phyloP scores from a whole-genome alignment of 2,329 filamentous ascomycete genomes.

The Neonectria punicea region DNA sequence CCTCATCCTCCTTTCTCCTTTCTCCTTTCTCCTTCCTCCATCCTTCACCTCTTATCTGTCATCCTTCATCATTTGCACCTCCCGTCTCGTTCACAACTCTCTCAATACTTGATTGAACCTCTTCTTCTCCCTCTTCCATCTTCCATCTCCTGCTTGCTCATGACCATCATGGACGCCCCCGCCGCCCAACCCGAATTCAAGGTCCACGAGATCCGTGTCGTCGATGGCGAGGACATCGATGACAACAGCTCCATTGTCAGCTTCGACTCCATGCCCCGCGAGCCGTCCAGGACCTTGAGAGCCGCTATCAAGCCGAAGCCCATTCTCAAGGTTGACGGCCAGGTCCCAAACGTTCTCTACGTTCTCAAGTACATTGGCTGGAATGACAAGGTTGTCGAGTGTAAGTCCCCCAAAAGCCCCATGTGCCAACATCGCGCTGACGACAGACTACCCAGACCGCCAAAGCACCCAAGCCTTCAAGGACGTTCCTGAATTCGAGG shows the following conservation, averaged over 20 bases:
- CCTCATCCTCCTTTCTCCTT: neutral
- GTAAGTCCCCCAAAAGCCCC: constrained; percentile 41
- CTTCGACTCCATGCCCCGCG: constrained; percentile 33
- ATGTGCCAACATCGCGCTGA: constrained; percentile 26
- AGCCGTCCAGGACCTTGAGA: neutral
- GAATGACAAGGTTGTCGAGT: constrained; percentile 48
- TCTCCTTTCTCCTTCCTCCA: neutral
- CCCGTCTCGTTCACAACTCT: neutral
- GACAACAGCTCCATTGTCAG: constrained; percentile 36
- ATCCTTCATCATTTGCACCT: neutral
- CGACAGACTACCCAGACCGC: constrained; percentile 41
- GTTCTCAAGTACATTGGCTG: constrained; percentile 53
- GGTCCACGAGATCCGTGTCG: constrained; percentile 22
- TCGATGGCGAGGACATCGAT: constrained; percentile 23
- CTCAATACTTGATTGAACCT: neutral
- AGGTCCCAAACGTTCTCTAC: constrained; percentile 55
- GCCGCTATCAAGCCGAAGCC: constrained; percentile 10
- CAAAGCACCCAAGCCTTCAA: constrained; percentile 53
- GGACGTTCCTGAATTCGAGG: constrained; percentile 44
- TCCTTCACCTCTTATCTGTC: neutral
- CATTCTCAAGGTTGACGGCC: constrained; percentile 45
- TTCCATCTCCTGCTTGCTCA: neutral
- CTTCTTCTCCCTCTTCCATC: neutral
- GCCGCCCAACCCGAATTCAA: constrained; percentile 13
- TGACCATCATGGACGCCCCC: constrained; percentile 27